Evolutionary conservation across 1,284 basidiomycete species (phyloP), one percentile per base, ranked within the genome.

Genomic region (Marasmius tenuissimus): DNA sequence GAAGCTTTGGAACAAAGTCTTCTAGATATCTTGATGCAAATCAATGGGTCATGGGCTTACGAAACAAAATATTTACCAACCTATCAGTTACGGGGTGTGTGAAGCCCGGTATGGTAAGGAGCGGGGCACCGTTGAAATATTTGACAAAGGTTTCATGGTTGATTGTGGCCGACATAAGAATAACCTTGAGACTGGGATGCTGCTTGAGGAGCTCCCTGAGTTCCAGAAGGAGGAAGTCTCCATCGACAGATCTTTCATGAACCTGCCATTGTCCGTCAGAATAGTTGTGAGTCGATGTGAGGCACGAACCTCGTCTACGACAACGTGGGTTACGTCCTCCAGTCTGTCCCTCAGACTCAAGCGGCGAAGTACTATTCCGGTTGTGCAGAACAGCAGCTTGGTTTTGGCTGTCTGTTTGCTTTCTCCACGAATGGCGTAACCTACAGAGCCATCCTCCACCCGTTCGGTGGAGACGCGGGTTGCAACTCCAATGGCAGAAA

Each of bases 371-470:
- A 96, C 85, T 42, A 98, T 91, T 78, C 96, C 96, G 3, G 94
- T 98, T 0, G 96, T 98, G 69, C 94, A 95, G 71, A 97, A 98
- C 16, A 97, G 76, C 7, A 97, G 75, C 66, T 92, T 89, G 1
- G 93, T 95, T 39, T 82, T 81, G 20, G 79, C 77, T 6, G 78
- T 79, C 34, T 88, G 84, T 63, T 87, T 91, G 38, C 85, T 87
- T 75, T 97, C 94, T n/a, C 96, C 96, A 58, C 95, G 85, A 63
- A 97, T 96, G 1, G 91, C 88, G 69, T 97, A 97, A 1, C 94
- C 94, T 22, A 96, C 91, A 7, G 91, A 90, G 11, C 87, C 89
- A 64, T 95, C 92, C 64, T 96, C 89, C 20, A 90, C 77, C 2
- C 95, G 85, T 73, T 98, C 96, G 45, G 89, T 78, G 6, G 94